These are phyloP conservation scores for Polygonum aviculare DNA, from an alignment of 148 eudicot genomes.

Conservation along the genomic window DNA sequence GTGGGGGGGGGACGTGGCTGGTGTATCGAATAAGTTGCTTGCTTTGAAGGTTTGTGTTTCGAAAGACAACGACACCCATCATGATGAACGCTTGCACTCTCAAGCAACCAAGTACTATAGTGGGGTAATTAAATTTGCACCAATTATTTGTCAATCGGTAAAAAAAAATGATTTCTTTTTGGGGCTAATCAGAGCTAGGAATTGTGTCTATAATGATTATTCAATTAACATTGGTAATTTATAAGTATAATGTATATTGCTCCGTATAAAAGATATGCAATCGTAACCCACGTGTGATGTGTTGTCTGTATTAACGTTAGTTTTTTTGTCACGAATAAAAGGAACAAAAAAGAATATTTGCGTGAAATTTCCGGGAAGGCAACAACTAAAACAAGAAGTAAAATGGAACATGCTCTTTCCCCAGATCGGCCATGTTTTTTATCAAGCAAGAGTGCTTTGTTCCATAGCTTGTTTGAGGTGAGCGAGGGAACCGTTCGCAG, in stretches of 20 bases:
- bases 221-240: too few relatives aligned
- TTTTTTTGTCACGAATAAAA: background rate
- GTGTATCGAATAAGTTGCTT: background rate
- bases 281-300: too few relatives aligned
- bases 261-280: too few relatives aligned
- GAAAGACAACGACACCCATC: background rate
- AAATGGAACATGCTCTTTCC: background rate
- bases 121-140: too few relatives aligned
- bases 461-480: background rate
- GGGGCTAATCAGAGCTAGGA: too few relatives aligned
- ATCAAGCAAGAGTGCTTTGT: background rate
- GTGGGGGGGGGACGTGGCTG: background rate
- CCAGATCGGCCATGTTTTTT: background rate
- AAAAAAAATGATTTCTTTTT: too few relatives aligned
- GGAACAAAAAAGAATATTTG: background rate
- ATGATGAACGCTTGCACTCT: conserved; percentile 4
- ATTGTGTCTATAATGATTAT: too few relatives aligned
- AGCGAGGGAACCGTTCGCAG: background rate
- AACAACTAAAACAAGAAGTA: background rate
- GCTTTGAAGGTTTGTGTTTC: background rate
- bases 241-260: too few relatives aligned
- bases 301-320: background rate
- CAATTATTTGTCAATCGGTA: too few relatives aligned
- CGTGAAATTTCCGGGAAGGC: background rate
- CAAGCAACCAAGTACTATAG: background rate